Evolutionary conservation across 2,329 filamentous ascomycete genomes (phyloP).

Genomic region (Colletotrichum lupini): DNA sequence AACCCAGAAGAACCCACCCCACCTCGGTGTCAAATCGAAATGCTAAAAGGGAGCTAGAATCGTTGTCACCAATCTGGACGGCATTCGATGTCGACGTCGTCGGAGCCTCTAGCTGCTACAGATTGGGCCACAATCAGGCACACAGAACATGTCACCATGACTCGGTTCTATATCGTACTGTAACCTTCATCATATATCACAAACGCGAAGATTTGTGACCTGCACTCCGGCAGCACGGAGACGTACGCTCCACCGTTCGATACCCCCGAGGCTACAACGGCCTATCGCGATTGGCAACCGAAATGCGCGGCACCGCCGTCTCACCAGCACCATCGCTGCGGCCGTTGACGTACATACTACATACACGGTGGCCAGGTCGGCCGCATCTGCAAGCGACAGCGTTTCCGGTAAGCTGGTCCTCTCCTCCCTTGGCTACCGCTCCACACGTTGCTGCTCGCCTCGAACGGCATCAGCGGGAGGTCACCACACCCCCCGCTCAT

Average conservation of each 20-base stretch:
- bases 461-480: constrained; percentile 17
- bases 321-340: constrained; percentile 6
- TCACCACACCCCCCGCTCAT: constrained; percentile 5
- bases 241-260: constrained; percentile 13
- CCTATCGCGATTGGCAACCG: background rate
- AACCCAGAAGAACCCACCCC: constrained; percentile 14
- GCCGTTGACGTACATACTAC: background rate
- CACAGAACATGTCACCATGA: constrained; percentile 15
- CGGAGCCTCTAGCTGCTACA: background rate
- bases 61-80: background rate
- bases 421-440: background rate
- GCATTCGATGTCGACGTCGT: background rate
- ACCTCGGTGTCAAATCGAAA: background rate
- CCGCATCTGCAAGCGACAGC: constrained; percentile 26
- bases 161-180: constrained; percentile 11
- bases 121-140: constrained; percentile 29
- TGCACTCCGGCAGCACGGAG: constrained; percentile 9
- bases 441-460: constrained; percentile 12
- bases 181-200: constrained; percentile 7
- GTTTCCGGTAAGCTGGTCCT: constrained; percentile 20
- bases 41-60: background rate
- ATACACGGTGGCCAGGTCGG: background rate
- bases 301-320: constrained; percentile 14
- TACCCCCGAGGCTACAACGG: background rate
- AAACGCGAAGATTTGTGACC: background rate